Percentiles rank a stretch among this genome's conserved stretches.
Evolutionary conservation across 495 filamentous ascomycete species (phyloP).

Genomic region (Barbatosphaeria neglecta): DNA sequence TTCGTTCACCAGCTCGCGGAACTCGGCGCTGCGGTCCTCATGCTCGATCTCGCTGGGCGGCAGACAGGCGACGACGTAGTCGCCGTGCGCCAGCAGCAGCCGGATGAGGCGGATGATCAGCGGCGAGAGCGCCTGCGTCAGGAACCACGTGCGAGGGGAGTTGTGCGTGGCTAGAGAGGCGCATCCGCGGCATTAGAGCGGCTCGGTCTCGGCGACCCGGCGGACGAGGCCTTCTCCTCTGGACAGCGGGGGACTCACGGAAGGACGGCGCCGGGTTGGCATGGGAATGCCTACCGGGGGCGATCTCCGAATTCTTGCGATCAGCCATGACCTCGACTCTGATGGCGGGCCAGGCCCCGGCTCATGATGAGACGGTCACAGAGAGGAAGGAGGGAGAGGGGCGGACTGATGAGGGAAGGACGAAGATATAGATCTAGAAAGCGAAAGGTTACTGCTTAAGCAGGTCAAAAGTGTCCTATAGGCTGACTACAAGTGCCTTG

Average conservation of each 20-base stretch:
- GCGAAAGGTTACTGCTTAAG: too few relatives aligned
- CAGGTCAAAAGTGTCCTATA: too few relatives aligned
- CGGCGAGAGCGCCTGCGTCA: constrained; percentile 76
- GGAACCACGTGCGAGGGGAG: constrained; percentile 67
- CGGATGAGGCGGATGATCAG: constrained; percentile 59
- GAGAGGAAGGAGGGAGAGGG: too few relatives aligned
- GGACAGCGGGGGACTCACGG: too few relatives aligned
- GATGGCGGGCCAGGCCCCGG: not conserved
- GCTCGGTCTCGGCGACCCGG: too few relatives aligned
- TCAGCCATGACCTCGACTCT: constrained; percentile 1
- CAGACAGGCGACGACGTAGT: constrained; percentile 71
- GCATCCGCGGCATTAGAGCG: constrained; percentile 29
- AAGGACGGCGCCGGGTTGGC: constrained; percentile 8
- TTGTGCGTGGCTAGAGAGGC: constrained; percentile 47
- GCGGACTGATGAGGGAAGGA: too few relatives aligned
- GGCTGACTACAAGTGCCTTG: too few relatives aligned
- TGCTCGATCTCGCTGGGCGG: constrained; percentile 55
- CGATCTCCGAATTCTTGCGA: not conserved
- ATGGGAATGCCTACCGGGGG: constrained; percentile 1
- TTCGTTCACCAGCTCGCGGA: constrained; percentile 45
- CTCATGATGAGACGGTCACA: not conserved
- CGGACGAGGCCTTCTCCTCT: too few relatives aligned
- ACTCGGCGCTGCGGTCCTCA: constrained; percentile 42
- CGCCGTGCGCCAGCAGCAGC: constrained; percentile 71
- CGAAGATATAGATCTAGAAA: too few relatives aligned